A percentile compares a stretch with the other conserved stretches of the same genome.
Conservation (phyloP, 768 basidiomycete genomes). For the Ephemerocybe angulata region DNA sequence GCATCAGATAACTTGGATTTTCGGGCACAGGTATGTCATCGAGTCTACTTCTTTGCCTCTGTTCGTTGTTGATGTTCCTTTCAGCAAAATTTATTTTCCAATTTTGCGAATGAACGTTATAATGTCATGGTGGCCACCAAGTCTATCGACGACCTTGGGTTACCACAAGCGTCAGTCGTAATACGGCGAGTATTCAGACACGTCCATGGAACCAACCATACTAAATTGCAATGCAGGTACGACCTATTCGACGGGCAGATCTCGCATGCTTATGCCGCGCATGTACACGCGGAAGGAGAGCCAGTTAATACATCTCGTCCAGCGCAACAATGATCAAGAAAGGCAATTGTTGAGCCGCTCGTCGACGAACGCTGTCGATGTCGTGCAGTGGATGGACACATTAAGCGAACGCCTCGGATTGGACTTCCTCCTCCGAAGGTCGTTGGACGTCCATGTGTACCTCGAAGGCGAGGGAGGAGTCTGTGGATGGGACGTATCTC, state of each 20-base stretch:
- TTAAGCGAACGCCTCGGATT: conserved; percentile 34
- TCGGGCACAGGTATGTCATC: conserved; percentile 27
- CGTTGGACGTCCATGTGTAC: conserved; percentile 38
- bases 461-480: conserved; percentile 50
- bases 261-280: conserved; percentile 53
- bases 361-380: conserved; percentile 31
- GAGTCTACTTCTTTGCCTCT: conserved; percentile 1
- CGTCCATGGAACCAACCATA: conserved; percentile 4
- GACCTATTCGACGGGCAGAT: conserved; percentile 61
- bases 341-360: conserved; percentile 47
- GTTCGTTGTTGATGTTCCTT: neutral
- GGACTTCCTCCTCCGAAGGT: conserved; percentile 46
- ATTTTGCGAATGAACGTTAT: conserved; percentile 50
- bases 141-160: conserved; percentile 54
- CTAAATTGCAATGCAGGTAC: conserved; percentile 36
- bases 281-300: conserved; percentile 44
- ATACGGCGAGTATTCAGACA: conserved; percentile 48
- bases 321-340: conserved; percentile 54
- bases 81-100: conserved; percentile 46
- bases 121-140: conserved; percentile 66
- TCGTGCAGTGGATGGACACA: conserved; percentile 49
- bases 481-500: conserved; percentile 32
- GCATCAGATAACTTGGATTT: conserved; percentile 35
- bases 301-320: conserved; percentile 60
- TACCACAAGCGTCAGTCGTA: conserved; percentile 55